Percentiles rank a stretch among this genome's conserved stretches.
phyloP scores from a whole-genome alignment of 768 basidiomycete species.

The Suillus placidus region DNA sequence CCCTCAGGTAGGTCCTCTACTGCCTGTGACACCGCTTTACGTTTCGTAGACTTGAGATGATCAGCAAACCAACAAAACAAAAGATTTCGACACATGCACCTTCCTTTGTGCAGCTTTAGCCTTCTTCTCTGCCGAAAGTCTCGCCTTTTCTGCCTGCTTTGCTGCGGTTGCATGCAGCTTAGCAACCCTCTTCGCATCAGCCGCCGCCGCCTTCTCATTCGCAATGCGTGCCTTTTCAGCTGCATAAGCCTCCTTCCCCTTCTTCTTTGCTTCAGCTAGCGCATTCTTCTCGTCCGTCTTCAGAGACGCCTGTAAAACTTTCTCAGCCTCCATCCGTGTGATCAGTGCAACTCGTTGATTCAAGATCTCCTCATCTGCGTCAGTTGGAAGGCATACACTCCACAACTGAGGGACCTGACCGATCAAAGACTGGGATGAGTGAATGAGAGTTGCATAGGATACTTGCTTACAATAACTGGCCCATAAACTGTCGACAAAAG shows the following conservation, averaged over 20 bases:
- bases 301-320: not conserved
- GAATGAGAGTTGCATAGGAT: not conserved
- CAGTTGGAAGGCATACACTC: slow-evolving; percentile 19
- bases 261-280: slow-evolving; percentile 6
- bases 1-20: slow-evolving; percentile 6
- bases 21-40: not conserved
- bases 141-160: not conserved
- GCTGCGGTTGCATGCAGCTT: slow-evolving; percentile 3
- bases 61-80: slow-evolving; percentile 11
- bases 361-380: not conserved
- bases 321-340: slow-evolving; percentile 6
- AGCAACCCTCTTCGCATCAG: slow-evolving; percentile 3
- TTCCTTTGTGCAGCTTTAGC: not conserved
- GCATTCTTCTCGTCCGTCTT: slow-evolving; percentile 1
- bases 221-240: slow-evolving; percentile 7
- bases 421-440: no score
- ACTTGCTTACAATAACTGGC: slow-evolving; percentile 29
- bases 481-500: slow-evolving; percentile 31
- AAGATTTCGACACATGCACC: not conserved
- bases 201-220: slow-evolving; percentile 1
- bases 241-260: slow-evolving; percentile 4
- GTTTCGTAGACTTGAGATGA: slow-evolving; percentile 3
- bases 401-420: slow-evolving; percentile 33
- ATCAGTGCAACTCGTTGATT: not conserved
- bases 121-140: not conserved